Evolutionary conservation across 352 stramenopile genomes (phyloP), one percentile per base, ranked within the genome.

Genomic region (Plasmopara muralis): DNA sequence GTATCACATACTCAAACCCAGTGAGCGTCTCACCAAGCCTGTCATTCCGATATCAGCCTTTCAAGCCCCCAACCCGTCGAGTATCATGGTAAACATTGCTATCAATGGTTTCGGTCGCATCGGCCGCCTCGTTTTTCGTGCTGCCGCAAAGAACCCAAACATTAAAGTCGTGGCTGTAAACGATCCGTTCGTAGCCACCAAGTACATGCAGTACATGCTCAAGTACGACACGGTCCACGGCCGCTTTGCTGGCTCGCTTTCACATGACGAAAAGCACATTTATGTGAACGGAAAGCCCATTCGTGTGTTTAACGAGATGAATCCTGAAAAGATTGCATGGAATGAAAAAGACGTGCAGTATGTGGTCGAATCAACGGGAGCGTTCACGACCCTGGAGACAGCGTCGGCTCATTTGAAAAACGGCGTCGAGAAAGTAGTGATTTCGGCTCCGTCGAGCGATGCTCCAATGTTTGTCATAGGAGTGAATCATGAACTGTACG

Each of bases 41-140:
- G 20, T 25, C 20, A 25, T 25, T 25, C 3, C 3, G 20, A 3
- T 3, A 25, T 25, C 20, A 25, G 20, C 20, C 20, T 25, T 25
- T 3, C 3, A 25, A 25, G 20, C n/a, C n/a, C n/a, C n/a, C n/a
- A n/a, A n/a, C n/a, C n/a, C n/a, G n/a, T n/a, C n/a, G n/a, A n/a
- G n/a, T n/a, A n/a, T 25, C 13, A 13, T 13, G 5, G 77, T 98
- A 60, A 97, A 96, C 67, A 72, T 99, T 31, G 96, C 91, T 53
- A 99, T 99, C 84, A 99, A 99, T 70, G 97, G 97, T 41, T 99
- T 99, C 64, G 97, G 97, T 52, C 92, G 97, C 60, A 99, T 99
- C 55, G 97, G 97, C 38, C 88, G 96, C 80, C 82, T 99, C 33
- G 95, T 99, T 42, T 85, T 98, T 53, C 89, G 95, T 46, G 87